Conservation (phyloP, 768 basidiomycete genomes). For the Termitomyces heimii region DNA sequence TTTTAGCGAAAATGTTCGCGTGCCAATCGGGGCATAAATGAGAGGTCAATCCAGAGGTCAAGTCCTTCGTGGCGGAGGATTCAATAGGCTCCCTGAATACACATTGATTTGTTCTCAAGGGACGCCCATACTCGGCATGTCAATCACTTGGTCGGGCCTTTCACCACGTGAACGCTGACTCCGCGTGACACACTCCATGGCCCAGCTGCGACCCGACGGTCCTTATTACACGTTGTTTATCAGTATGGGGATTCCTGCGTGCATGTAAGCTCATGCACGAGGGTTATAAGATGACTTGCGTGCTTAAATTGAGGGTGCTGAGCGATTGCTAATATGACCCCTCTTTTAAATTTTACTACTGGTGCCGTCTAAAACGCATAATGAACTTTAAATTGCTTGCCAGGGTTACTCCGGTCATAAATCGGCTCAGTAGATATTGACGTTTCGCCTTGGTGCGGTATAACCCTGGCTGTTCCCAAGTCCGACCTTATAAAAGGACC, state of each 20-base stretch:
- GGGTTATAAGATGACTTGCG: constrained; percentile 2
- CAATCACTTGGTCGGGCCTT: constrained; percentile 6
- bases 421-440: constrained; percentile 16
- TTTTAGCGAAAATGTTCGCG: not conserved
- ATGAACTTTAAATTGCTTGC: constrained; percentile 8
- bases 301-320: constrained; percentile 3
- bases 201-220: constrained; percentile 7
- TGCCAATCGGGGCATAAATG: not conserved
- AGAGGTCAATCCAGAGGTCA: not conserved
- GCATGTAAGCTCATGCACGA: constrained; percentile 9
- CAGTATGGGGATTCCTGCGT: constrained; percentile 1
- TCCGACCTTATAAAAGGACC: constrained; percentile 15
- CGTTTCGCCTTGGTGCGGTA: constrained; percentile 10
- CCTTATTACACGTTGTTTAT: constrained; percentile 7
- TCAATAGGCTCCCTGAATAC: not conserved
- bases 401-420: constrained; percentile 13
- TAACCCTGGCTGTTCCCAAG: constrained; percentile 16
- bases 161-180: constrained; percentile 14
- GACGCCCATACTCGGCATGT: constrained; percentile 10
- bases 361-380: constrained; percentile 3
- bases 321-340: constrained; percentile 10
- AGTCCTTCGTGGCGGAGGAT: not conserved
- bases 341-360: constrained; percentile 2
- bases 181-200: constrained; percentile 8
- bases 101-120: constrained; percentile 9